phyloP scores from a whole-genome alignment of 345 rosid genomes.

The Rhizophora mangle region DNA sequence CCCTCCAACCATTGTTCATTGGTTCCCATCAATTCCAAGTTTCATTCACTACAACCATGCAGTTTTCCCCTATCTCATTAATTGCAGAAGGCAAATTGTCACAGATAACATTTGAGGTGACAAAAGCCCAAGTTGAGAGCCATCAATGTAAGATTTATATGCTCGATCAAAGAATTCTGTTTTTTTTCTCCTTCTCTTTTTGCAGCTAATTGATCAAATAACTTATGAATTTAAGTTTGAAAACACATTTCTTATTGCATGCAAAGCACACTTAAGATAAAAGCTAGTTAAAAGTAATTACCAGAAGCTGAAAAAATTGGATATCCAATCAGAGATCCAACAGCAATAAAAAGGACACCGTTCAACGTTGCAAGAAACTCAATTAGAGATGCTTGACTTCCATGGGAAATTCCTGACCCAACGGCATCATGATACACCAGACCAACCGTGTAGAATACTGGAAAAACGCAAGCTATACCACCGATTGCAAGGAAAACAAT shows the following conservation, averaged over 20 bases:
- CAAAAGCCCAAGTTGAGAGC: no score
- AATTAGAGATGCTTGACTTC: constrained; percentile 42
- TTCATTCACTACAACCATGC: no score
- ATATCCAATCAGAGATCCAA: constrained; percentile 67
- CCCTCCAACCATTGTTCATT: no score
- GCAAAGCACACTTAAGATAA: neutral
- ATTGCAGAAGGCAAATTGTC: no score
- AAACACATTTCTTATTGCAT: neutral
- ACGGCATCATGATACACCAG: constrained; percentile 58
- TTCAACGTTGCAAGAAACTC: constrained; percentile 51
- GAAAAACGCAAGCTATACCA: constrained; percentile 50
- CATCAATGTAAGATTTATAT: no score
- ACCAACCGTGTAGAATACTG: constrained; percentile 51
- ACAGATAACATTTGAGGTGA: no score
- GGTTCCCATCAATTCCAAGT: no score
- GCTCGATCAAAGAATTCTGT: no score
- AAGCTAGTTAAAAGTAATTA: constrained; percentile 19
- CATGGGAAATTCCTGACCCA: constrained; percentile 34
- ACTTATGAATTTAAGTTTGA: neutral
- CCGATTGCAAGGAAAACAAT: constrained; percentile 69
- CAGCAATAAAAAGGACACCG: constrained; percentile 55
- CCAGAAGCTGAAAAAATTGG: constrained; percentile 83
- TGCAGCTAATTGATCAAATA: neutral
- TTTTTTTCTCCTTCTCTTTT: no score
- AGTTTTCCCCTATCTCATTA: no score